Conservation (phyloP, 164 flowering plant genomes). For the Vitis riparia region DNA sequence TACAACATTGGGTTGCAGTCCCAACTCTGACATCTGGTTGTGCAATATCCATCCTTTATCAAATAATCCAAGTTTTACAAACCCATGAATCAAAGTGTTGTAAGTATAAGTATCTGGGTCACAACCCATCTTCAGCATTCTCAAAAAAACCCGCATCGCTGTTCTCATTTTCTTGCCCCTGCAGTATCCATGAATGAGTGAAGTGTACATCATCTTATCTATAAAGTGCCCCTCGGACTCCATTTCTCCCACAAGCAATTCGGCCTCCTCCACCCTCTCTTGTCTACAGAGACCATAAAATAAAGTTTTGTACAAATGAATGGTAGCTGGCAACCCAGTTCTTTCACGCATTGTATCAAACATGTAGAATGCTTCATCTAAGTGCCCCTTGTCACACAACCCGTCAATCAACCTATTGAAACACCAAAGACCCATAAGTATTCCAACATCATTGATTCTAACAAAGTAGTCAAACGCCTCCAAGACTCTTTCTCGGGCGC, state of each 20-base stretch:
- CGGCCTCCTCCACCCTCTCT: conserved; percentile 47
- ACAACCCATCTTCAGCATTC: conserved; percentile 57
- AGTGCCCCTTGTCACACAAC: conserved; percentile 36
- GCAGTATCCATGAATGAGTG: conserved; percentile 46
- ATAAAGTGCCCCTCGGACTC: conserved; percentile 39
- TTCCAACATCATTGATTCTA: conserved; percentile 19
- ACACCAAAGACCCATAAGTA: conserved; percentile 20
- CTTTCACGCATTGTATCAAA: conserved; percentile 34
- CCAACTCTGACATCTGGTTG: conserved; percentile 37
- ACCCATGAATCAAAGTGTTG: conserved; percentile 61
- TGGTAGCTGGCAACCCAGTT: conserved; percentile 27
- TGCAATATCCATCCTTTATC: conserved; percentile 33
- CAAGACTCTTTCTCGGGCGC: conserved; percentile 23
- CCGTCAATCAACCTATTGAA: conserved; percentile 40
- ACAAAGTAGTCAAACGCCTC: conserved; percentile 41
- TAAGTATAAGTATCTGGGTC: conserved; percentile 51
- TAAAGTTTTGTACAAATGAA: conserved; percentile 42
- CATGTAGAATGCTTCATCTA: conserved; percentile 47
- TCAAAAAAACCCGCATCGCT: conserved; percentile 47
- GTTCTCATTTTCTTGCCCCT: conserved; percentile 47
- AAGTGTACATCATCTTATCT: conserved; percentile 48
- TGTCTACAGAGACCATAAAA: conserved; percentile 41
- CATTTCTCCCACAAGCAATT: conserved; percentile 45
- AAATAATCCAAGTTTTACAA: conserved; percentile 34
- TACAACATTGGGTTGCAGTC: conserved; percentile 40